Evolutionary conservation across 768 basidiomycete species (phyloP).

Genomic region (Russula lepida): DNA sequence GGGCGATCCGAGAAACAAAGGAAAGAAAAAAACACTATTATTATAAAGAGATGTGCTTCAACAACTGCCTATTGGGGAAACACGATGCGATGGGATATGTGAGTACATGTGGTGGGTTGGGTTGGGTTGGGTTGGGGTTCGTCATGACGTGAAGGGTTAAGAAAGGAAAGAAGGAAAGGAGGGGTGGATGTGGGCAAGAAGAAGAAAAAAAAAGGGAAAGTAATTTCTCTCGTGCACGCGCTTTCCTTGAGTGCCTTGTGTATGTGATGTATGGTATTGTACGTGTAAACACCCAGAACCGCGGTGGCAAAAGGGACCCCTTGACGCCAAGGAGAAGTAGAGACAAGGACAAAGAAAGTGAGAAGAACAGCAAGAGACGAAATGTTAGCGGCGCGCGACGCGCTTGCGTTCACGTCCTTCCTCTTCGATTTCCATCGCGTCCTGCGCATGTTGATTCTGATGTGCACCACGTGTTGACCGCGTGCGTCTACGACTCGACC

Average conservation of each 20-base stretch:
- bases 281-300: slow-evolving; percentile 12
- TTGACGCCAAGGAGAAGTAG: neutral
- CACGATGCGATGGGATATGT: slow-evolving; percentile 14
- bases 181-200: too few species aligned
- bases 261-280: slow-evolving; percentile 16
- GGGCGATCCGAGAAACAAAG: too few species aligned
- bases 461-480: slow-evolving; percentile 37
- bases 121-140: neutral
- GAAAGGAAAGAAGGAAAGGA: neutral
- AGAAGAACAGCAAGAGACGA: neutral
- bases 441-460: slow-evolving; percentile 37
- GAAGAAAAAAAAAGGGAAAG: neutral
- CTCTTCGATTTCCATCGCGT: slow-evolving; percentile 67
- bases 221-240: slow-evolving; percentile 1
- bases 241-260: neutral
- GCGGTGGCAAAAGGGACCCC: slow-evolving; percentile 3
- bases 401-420: slow-evolving; percentile 70
- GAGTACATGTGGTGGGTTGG: slow-evolving; percentile 13
- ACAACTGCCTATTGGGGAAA: slow-evolving; percentile 7
- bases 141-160: slow-evolving; percentile 3
- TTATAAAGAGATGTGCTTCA: slow-evolving; percentile 20
- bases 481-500: slow-evolving; percentile 44
- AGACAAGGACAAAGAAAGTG: neutral
- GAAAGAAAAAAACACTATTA: slow-evolving; percentile 2
- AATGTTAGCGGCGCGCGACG: slow-evolving; percentile 50